These are phyloP conservation scores for Lactarius indigo DNA, from an alignment of 768 basidiomycete genomes.

Conservation along the genomic window DNA sequence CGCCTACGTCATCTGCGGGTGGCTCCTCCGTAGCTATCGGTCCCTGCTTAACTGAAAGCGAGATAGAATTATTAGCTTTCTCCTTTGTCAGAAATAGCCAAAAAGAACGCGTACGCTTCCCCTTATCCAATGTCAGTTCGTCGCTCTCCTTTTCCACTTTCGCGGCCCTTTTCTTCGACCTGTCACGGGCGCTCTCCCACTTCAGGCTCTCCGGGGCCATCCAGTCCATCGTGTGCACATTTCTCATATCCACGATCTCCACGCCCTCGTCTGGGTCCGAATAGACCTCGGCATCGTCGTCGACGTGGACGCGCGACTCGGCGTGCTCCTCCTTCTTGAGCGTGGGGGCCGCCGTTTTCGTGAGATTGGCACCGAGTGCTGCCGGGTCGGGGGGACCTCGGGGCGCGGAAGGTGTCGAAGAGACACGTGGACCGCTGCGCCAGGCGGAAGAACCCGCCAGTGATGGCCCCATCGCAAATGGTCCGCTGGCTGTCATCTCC, in stretches of 20 bases:
- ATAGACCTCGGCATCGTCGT: constrained; percentile 64
- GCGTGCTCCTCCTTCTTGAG: constrained; percentile 39
- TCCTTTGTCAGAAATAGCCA: background rate
- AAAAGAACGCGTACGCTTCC: constrained; percentile 33
- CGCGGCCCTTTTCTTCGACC: constrained; percentile 32
- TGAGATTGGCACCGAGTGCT: constrained; percentile 47
- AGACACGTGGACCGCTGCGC: constrained; percentile 50
- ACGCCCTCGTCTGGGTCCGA: constrained; percentile 88
- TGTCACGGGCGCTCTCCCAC: constrained; percentile 42
- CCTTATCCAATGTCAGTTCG: constrained; percentile 29
- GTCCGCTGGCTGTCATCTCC: constrained; percentile 84
- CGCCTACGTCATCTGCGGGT: constrained; percentile 28
- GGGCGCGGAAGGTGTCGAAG: constrained; percentile 50
- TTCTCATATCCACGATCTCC: constrained; percentile 81
- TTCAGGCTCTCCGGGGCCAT: constrained; percentile 79
- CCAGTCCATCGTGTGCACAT: constrained; percentile 77
- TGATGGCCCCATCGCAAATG: constrained; percentile 83
- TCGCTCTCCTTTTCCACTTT: constrained; percentile 45
- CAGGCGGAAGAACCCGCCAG: constrained; percentile 56
- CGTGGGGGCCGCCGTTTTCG: constrained; percentile 47
- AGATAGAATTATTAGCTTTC: background rate
- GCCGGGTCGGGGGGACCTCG: constrained; percentile 37
- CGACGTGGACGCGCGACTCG: constrained; percentile 32
- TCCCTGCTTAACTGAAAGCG: constrained; percentile 24
- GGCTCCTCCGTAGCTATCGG: constrained; percentile 28